A percentile compares a stretch with the other conserved stretches of the same genome.
Evolutionary conservation across 768 basidiomycete genomes (phyloP).

Genomic region (Rhodotorula graminis): DNA sequence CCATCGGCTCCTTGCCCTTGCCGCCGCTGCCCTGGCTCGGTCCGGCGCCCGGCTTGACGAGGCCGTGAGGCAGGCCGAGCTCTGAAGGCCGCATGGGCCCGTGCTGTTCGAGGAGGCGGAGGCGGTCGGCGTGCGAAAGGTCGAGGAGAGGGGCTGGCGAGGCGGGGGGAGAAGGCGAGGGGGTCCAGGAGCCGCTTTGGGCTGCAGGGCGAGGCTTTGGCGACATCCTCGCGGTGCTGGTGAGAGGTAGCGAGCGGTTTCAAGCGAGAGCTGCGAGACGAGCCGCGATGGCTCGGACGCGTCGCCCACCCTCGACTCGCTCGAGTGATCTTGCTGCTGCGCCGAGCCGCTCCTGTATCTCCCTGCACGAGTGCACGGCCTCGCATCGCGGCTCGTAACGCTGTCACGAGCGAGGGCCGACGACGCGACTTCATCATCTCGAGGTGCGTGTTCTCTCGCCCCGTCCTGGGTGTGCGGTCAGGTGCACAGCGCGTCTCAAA

Average conservation of each 20-base stretch:
- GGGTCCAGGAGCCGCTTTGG: slow-evolving; percentile 6
- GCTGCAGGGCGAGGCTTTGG: not conserved
- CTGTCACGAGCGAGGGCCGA: too few relatives aligned
- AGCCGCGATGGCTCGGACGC: too few relatives aligned
- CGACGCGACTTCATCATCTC: too few relatives aligned
- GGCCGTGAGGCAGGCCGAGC: not conserved
- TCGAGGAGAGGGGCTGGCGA: slow-evolving; percentile 19
- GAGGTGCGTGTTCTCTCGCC: too few relatives aligned
- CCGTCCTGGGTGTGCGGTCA: too few relatives aligned
- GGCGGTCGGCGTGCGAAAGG: slow-evolving; percentile 23
- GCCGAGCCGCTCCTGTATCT: too few relatives aligned
- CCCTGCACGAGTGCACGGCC: too few relatives aligned
- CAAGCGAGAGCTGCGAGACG: not conserved
- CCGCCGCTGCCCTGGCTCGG: not conserved
- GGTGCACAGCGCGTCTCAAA: too few relatives aligned
- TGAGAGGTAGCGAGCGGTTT: too few relatives aligned
- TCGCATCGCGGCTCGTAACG: too few relatives aligned
- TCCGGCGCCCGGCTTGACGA: not conserved
- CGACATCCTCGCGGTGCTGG: not conserved
- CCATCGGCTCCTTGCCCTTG: slow-evolving; percentile 19
- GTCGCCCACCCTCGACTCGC: too few relatives aligned
- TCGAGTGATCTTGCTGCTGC: too few relatives aligned
- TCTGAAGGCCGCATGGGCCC: slow-evolving; percentile 7
- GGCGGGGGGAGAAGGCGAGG: slow-evolving; percentile 17
- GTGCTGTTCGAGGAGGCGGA: slow-evolving; percentile 23